Base-by-base conservation (phyloP, 2,329 filamentous ascomycete species). In the Xylaria sp. region DNA sequence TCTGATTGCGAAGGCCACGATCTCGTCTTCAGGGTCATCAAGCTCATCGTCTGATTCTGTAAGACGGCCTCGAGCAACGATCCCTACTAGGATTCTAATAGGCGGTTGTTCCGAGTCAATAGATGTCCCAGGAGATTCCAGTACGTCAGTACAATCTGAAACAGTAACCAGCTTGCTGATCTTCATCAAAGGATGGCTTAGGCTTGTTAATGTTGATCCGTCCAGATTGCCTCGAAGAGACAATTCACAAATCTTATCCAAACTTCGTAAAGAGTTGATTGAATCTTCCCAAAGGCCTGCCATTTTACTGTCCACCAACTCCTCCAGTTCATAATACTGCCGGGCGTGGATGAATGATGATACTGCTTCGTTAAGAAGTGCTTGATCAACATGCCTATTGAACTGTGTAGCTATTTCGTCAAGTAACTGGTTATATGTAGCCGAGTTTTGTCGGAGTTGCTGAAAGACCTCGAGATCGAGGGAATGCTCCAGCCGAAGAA, bases 361-460 rank as follows among this genome's bases (percentile, higher is more conserved):
- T 27, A 90, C 90, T 13, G 93, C 94, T 75, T 97, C 93, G 10
- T 87, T 87, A 46, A 99, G 82, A 17, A 98, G 93, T 57, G 86
- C 86, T 69, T 91, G 90, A 71, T 96, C 92, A 43, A 91, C 91
- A 72, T 99, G 95, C n/a, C 92, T 88, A 70, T 90, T 88, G 78
- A 99, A 98, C 70, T 99, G 95, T 60, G 92, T 92, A 75, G 91
- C 93, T 69, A 98, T 92, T 71, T 97, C 93, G 68, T 97, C 93
- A 1, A 99, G 81, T 29, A 98, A 80, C 21, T 89, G 87, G 6
- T 89, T 86, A 72, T 96, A 96, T 1, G 88, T 89, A 1, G 90
- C 88, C 0, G 92, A 87, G 67, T 96, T 92, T 73, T 97, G 93
- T 53, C 93, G 89, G 37, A 98, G 81, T 71, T 96, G 91, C 72